These are phyloP conservation scores for Fraxinus ornus DNA, from an alignment of 305 asterid genomes.

Conservation along the genomic window DNA sequence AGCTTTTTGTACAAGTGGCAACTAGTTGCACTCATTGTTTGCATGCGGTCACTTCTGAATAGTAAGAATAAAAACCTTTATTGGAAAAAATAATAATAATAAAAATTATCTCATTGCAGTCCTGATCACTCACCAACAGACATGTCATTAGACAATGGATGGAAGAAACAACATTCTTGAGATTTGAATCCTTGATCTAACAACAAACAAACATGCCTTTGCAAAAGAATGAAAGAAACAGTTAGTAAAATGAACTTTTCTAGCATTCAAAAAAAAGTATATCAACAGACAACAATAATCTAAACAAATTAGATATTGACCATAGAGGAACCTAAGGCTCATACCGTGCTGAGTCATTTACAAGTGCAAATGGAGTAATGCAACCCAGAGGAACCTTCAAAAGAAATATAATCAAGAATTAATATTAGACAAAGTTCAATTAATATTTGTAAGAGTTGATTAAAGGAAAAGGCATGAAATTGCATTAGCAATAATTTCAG, in stretches of 20 bases:
- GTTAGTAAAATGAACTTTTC: constrained; percentile 8
- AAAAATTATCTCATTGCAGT: neutral
- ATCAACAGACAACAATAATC: neutral
- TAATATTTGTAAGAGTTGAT: neutral
- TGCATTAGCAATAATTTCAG: neutral
- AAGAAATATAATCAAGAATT: constrained; percentile 21
- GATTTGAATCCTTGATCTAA: constrained; percentile 75
- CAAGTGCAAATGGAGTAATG: constrained; percentile 91
- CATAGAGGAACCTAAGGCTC: constrained; percentile 16
- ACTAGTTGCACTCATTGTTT: neutral
- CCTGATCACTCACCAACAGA: constrained; percentile 55
- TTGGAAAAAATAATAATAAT: neutral
- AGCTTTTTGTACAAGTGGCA: neutral
- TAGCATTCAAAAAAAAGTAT: neutral
- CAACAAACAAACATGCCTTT: constrained; percentile 80
- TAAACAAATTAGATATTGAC: neutral
- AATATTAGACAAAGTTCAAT: constrained; percentile 18
- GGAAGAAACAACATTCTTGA: constrained; percentile 78
- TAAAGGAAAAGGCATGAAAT: constrained; percentile 1
- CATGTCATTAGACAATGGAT: constrained; percentile 85
- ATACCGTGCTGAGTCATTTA: constrained; percentile 87
- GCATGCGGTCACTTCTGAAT: neutral
- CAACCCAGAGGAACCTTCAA: constrained; percentile 84
- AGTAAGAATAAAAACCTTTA: neutral
- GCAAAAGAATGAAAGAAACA: constrained; percentile 28